These are phyloP conservation scores for Cutaneotrichosporon sp. DNA, from an alignment of 1,284 basidiomycete genomes.

Conservation along the genomic window DNA sequence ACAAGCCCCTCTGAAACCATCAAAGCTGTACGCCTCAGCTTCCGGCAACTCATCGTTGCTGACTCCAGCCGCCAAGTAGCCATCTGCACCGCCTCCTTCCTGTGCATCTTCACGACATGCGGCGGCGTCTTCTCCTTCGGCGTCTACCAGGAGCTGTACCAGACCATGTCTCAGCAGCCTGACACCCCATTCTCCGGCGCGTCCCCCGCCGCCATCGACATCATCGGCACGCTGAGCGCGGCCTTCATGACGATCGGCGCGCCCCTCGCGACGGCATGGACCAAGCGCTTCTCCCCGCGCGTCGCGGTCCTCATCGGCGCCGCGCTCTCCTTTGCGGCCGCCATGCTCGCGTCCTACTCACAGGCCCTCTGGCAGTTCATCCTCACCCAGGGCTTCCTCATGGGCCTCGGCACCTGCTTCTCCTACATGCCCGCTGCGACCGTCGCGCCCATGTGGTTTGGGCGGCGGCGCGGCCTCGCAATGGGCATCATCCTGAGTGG, in stretches of 20 bases:
- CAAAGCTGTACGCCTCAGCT: neutral
- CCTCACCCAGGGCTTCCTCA: conserved; percentile 35
- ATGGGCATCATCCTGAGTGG: conserved; percentile 43
- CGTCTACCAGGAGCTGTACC: conserved; percentile 43
- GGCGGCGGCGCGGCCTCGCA: conserved; percentile 30
- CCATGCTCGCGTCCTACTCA: conserved; percentile 28
- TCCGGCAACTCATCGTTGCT: too few relatives aligned
- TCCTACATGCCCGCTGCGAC: conserved; percentile 39
- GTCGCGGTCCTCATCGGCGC: conserved; percentile 26
- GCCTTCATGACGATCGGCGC: conserved; percentile 36
- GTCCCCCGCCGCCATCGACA: conserved; percentile 30
- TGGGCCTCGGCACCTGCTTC: conserved; percentile 36
- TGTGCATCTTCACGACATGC: conserved; percentile 34
- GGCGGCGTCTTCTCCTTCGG: conserved; percentile 39
- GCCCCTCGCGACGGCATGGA: conserved; percentile 32
- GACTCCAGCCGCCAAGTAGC: conserved; percentile 20
- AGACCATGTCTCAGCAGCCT: conserved; percentile 24
- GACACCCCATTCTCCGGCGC: conserved; percentile 33
- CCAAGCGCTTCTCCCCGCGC: conserved; percentile 29
- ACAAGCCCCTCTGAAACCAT: neutral
- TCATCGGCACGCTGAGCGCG: conserved; percentile 38
- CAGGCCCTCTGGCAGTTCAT: conserved; percentile 38
- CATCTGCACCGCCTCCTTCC: conserved; percentile 27
- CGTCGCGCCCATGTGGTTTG: conserved; percentile 38
- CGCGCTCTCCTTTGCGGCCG: conserved; percentile 23